Conservation (phyloP, 495 filamentous ascomycete species). For the Penicillium cinerascens region DNA sequence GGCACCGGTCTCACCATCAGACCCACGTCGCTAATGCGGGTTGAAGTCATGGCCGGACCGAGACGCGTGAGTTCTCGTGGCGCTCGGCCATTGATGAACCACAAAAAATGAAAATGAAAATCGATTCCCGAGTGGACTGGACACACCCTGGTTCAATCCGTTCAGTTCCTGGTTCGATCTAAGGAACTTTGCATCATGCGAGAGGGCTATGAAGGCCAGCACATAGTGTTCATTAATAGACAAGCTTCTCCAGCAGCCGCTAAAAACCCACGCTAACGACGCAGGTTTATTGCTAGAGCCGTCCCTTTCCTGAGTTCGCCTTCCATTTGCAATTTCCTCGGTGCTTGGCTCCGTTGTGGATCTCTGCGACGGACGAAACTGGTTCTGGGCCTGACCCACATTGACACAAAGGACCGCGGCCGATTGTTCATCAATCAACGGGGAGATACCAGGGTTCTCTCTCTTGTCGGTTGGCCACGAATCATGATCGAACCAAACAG, state of each 20-base stretch:
- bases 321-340: background rate
- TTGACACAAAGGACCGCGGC: no score
- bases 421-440: no score
- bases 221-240: background rate
- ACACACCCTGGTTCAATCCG: background rate
- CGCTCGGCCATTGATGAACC: background rate
- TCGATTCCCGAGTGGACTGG: background rate
- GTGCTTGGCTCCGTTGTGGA: background rate
- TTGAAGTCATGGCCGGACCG: constrained; percentile 20
- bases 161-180: background rate
- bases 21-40: constrained; percentile 26
- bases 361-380: no score
- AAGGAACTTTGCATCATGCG: background rate
- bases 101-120: background rate
- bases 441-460: no score
- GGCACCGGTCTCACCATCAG: constrained; percentile 1
- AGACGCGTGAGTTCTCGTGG: constrained; percentile 10
- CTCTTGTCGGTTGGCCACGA: no score
- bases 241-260: background rate
- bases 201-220: background rate
- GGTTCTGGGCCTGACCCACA: no score
- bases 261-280: background rate
- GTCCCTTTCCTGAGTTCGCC: background rate
- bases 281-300: background rate
- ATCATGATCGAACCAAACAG: no score